Evolutionary conservation across 176 grass and related monocot genomes (phyloP).

Genomic region (Triticum urartu): DNA sequence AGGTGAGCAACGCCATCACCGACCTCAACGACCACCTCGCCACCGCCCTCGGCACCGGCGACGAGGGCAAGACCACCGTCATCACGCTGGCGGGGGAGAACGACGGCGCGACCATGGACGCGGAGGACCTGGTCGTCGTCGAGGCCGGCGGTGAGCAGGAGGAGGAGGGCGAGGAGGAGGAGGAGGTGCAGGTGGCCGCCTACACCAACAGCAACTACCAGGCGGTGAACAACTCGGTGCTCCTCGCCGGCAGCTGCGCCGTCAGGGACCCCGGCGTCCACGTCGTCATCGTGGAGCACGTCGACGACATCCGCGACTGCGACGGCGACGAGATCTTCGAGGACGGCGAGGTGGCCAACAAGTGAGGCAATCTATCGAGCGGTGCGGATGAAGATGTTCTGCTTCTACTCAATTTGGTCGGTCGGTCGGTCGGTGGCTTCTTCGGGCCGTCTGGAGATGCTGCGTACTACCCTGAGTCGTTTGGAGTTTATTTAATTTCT

Average conservation of each 20-base stretch:
- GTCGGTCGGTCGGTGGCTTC: neutral
- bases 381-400: neutral
- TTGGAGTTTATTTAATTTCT: neutral
- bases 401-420: neutral
- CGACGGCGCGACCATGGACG: constrained; percentile 58
- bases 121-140: constrained; percentile 45
- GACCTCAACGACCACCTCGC: constrained; percentile 66
- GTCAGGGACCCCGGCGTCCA: constrained; percentile 77
- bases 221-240: constrained; percentile 93
- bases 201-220: constrained; percentile 97
- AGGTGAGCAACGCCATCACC: constrained; percentile 39
- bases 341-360: neutral
- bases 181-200: constrained; percentile 39
- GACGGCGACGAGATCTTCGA: constrained; percentile 24
- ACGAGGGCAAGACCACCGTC: constrained; percentile 19
- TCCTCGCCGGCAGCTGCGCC: constrained; percentile 63
- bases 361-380: neutral
- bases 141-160: neutral
- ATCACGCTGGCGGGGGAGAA: constrained; percentile 70
- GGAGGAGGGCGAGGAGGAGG: neutral
- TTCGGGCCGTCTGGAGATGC: neutral
- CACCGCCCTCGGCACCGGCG: neutral
- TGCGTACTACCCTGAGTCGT: neutral
- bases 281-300: constrained; percentile 55
- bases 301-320: constrained; percentile 32